Evolutionary conservation across 1,139 yeast genomes (phyloP).

Genomic region (Pneumocystis carinii): DNA sequence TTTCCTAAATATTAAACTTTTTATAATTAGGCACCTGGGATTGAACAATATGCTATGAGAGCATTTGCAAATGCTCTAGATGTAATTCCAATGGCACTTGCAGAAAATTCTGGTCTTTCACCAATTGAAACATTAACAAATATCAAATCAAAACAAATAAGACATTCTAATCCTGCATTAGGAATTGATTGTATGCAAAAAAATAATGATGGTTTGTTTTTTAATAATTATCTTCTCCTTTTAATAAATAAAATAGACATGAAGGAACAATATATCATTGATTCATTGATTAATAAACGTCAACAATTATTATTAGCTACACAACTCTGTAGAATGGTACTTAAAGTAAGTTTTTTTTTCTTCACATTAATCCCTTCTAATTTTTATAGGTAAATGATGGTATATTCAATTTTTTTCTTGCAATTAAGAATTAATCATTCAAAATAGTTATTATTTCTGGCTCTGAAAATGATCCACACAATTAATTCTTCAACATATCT

Average conservation of each 20-base stretch:
- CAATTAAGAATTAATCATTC: not conserved
- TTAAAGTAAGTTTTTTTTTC: slow-evolving; percentile 45
- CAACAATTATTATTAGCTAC: slow-evolving; percentile 92
- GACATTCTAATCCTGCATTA: slow-evolving; percentile 50
- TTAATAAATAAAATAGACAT: slow-evolving; percentile 37
- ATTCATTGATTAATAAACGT: slow-evolving; percentile 91
- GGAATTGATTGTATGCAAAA: slow-evolving; percentile 92
- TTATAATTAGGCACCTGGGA: slow-evolving; percentile 33
- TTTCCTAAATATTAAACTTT: not conserved
- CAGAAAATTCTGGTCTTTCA: slow-evolving; percentile 90
- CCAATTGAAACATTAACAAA: slow-evolving; percentile 80
- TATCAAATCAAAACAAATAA: slow-evolving; percentile 72
- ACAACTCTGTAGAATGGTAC: slow-evolving; percentile 91
- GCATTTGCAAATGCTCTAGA: slow-evolving; percentile 88
- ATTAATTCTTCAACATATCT: not conserved
- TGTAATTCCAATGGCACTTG: slow-evolving; percentile 82
- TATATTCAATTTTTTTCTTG: not conserved
- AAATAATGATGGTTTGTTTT: slow-evolving; percentile 35
- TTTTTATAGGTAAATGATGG: not conserved
- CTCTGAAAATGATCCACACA: not conserved
- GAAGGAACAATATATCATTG: slow-evolving; percentile 89
- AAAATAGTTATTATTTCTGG: not conserved
- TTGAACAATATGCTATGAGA: slow-evolving; percentile 94
- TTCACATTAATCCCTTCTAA: not conserved
- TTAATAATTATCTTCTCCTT: not conserved